A percentile compares a stretch with the other conserved stretches of the same genome.
These are phyloP conservation scores for Tuber umbilicatum DNA, from an alignment of 495 filamentous ascomycete species.

Conservation along the genomic window DNA sequence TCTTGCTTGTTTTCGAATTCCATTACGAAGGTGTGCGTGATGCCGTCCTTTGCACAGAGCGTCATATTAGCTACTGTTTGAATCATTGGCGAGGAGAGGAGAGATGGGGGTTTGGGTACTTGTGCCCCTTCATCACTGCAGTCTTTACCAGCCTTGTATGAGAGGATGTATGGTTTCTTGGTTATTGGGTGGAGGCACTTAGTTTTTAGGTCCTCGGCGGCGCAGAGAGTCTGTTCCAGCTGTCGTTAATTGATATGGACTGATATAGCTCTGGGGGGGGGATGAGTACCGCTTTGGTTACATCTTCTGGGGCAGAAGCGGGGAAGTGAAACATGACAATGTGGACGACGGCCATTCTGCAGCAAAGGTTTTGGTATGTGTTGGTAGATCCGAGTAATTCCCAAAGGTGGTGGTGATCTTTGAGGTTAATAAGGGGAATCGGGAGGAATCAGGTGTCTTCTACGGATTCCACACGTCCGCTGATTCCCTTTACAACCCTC, in stretches of 20 bases:
- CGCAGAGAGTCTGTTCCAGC: slow-evolving; percentile 11
- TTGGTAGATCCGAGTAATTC: neutral
- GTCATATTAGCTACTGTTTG: neutral
- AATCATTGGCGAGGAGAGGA: neutral
- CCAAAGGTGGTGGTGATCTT: neutral
- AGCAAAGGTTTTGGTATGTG: neutral
- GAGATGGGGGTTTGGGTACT: slow-evolving; percentile 43
- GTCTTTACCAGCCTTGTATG: slow-evolving; percentile 55
- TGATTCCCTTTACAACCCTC: neutral
- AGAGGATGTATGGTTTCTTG: slow-evolving; percentile 51
- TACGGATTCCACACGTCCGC: neutral
- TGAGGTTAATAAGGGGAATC: neutral
- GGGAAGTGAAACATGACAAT: slow-evolving; percentile 20
- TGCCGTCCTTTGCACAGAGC: slow-evolving; percentile 45
- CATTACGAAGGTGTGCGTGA: slow-evolving; percentile 57
- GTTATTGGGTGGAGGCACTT: slow-evolving; percentile 48
- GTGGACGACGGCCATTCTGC: slow-evolving; percentile 32
- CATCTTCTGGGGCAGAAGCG: neutral
- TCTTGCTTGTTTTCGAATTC: slow-evolving; percentile 56
- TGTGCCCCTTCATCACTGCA: slow-evolving; percentile 60
- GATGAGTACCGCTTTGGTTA: slow-evolving; percentile 13
- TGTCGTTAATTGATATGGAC: neutral
- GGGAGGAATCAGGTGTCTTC: neutral
- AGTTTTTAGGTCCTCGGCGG: slow-evolving; percentile 36
- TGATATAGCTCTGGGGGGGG: neutral